These are phyloP conservation scores for Phytophthora lateralis DNA, from an alignment of 352 stramenopile species.

Conservation along the genomic window DNA sequence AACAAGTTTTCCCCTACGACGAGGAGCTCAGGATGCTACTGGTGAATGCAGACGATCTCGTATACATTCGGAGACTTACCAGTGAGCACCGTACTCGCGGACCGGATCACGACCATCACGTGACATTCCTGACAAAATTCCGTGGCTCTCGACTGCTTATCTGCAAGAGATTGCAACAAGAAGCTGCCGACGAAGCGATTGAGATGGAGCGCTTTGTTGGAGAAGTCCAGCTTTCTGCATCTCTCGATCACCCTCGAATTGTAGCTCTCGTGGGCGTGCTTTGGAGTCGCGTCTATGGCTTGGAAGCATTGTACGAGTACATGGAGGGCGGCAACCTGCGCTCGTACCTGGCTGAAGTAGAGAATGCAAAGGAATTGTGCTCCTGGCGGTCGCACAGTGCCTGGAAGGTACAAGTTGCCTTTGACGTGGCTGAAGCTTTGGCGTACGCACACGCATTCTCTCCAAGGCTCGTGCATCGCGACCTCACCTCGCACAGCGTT, in stretches of 20 bases:
- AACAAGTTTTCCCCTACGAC: slow-evolving; percentile 10
- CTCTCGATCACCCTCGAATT: slow-evolving; percentile 52
- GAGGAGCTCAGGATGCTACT: slow-evolving; percentile 20
- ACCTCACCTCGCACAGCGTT: slow-evolving; percentile 54
- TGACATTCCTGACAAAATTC: slow-evolving; percentile 49
- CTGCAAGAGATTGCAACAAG: slow-evolving; percentile 46
- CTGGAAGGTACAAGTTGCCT: slow-evolving; percentile 47
- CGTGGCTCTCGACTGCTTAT: slow-evolving; percentile 34
- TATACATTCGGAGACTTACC: slow-evolving; percentile 43
- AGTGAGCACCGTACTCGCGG: slow-evolving; percentile 16
- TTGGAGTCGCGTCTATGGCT: slow-evolving; percentile 48
- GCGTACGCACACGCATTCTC: slow-evolving; percentile 55
- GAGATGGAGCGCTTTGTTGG: slow-evolving; percentile 41
- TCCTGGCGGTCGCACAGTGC: slow-evolving; percentile 23
- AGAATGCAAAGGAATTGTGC: slow-evolving; percentile 14
- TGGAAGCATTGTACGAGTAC: slow-evolving; percentile 69
- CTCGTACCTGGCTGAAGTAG: slow-evolving; percentile 36
- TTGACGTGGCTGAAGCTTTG: slow-evolving; percentile 55
- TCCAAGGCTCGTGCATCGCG: slow-evolving; percentile 45
- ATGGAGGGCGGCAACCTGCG: slow-evolving; percentile 61
- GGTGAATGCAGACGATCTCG: slow-evolving; percentile 45
- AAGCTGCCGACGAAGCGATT: slow-evolving; percentile 32
- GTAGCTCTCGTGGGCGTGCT: slow-evolving; percentile 52
- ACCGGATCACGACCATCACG: slow-evolving; percentile 4
- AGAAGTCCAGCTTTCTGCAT: slow-evolving; percentile 50